These are phyloP conservation scores for Plasmodium berghei DNA, from an alignment of 169 alveolate genomes.

Conservation along the genomic window DNA sequence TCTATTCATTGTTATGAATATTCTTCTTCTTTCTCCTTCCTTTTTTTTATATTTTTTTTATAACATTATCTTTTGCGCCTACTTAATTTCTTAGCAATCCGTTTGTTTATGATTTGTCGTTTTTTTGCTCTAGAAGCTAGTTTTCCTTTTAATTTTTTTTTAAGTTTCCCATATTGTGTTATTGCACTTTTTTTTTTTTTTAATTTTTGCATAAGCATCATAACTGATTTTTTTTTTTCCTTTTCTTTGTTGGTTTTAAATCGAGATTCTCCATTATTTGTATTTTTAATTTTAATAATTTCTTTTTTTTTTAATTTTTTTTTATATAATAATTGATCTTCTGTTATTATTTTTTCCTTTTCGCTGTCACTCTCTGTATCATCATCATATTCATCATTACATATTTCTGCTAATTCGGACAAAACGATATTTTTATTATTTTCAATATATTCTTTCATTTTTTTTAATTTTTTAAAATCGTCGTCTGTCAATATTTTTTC, in stretches of 20 bases:
- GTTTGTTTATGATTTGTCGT: conserved; percentile 31
- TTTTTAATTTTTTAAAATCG: conserved; percentile 40
- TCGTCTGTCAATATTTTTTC: conserved; percentile 53
- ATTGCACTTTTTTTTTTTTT: conserved; percentile 44
- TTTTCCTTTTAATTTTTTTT: conserved; percentile 60
- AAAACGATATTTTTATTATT: conserved; percentile 24
- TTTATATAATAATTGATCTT: conserved; percentile 32
- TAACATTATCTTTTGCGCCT: conserved; percentile 28
- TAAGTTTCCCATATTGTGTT: conserved; percentile 40
- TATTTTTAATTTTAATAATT: conserved; percentile 24
- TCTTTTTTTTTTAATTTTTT: conserved; percentile 41
- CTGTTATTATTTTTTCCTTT: conserved; percentile 38
- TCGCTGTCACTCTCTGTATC: conserved; percentile 24
- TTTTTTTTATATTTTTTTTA: not conserved
- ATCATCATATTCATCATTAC: conserved; percentile 23
- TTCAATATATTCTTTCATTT: conserved; percentile 37
- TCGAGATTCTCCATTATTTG: conserved; percentile 12
- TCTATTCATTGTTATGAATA: not conserved
- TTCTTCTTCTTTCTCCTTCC: not conserved
- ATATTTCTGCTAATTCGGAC: conserved; percentile 33
- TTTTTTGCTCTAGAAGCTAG: conserved; percentile 64
- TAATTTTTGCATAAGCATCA: conserved; percentile 57
- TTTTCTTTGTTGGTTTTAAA: conserved; percentile 63
- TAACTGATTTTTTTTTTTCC: conserved; percentile 48
- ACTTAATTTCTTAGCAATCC: conserved; percentile 50